A percentile compares a stretch with the other conserved stretches of the same genome.
Conservation (phyloP, 2,329 filamentous ascomycete genomes). For the Arthroderma sp. region DNA sequence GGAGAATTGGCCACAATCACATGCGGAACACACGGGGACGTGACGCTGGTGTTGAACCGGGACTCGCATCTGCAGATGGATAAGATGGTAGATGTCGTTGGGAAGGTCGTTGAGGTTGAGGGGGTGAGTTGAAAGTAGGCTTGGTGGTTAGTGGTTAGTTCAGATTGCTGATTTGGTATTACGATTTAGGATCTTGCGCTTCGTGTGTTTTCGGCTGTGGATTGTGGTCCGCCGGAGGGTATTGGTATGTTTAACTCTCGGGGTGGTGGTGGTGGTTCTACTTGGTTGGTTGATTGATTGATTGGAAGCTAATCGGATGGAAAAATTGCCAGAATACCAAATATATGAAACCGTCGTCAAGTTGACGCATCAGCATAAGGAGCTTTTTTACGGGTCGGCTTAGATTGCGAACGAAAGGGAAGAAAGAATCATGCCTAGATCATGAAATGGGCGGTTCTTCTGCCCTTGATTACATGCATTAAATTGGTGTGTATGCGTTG, state of each 20-base stretch:
- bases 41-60: slow-evolving; percentile 61
- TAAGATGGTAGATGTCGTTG: slow-evolving; percentile 33
- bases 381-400: slow-evolving; percentile 55
- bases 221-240: slow-evolving; percentile 30
- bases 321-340: slow-evolving; percentile 49
- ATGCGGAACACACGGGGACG: slow-evolving; percentile 52
- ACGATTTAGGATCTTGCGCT: slow-evolving; percentile 25
- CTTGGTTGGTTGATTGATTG: neutral
- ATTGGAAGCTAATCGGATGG: neutral
- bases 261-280: neutral
- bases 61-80: slow-evolving; percentile 33
- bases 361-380: slow-evolving; percentile 65
- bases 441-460: too few species aligned
- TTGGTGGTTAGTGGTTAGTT: neutral
- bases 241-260: slow-evolving; percentile 20
- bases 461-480: too few species aligned
- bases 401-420: too few species aligned
- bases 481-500: too few species aligned
- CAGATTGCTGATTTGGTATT: neutral
- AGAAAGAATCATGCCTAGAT: too few species aligned
- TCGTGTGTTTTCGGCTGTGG: slow-evolving; percentile 27
- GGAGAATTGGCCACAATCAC: slow-evolving; percentile 73
- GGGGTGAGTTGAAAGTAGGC: slow-evolving; percentile 16
- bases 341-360: slow-evolving; percentile 71
- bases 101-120: slow-evolving; percentile 32